phyloP scores from a whole-genome alignment of 352 stramenopile genomes.

The Globisporangium barbulae region DNA sequence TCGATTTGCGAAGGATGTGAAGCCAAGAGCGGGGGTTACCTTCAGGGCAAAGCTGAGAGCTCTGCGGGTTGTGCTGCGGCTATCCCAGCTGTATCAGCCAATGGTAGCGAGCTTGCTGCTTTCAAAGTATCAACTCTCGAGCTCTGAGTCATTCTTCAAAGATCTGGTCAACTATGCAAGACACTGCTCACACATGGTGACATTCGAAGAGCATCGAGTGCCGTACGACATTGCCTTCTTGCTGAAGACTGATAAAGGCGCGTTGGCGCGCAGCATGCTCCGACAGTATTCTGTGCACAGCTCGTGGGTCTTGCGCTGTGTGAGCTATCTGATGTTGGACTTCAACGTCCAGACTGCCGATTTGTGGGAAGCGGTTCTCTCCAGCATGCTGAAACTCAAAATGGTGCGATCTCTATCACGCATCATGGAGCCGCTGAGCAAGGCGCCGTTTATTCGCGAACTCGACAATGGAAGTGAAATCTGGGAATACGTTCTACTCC shows the following conservation, averaged over 20 bases:
- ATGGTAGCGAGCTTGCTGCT: conserved; percentile 21
- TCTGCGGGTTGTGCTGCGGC: conserved; percentile 30
- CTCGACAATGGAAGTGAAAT: conserved; percentile 28
- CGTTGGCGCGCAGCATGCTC: conserved; percentile 40
- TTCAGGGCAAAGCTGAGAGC: conserved; percentile 52
- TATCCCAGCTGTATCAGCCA: conserved; percentile 26
- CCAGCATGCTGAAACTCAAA: conserved; percentile 34
- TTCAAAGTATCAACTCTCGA: conserved; percentile 20
- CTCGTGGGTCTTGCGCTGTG: conserved; percentile 37
- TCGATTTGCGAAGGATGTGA: conserved; percentile 38
- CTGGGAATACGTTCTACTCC: conserved; percentile 40
- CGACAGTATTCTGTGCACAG: conserved; percentile 27
- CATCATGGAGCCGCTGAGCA: conserved; percentile 33
- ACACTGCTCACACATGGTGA: conserved; percentile 38
- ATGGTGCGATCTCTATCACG: conserved; percentile 48
- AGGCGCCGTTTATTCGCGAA: conserved; percentile 31
- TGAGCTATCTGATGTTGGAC: conserved; percentile 45
- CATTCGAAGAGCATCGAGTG: conserved; percentile 53
- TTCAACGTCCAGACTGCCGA: conserved; percentile 38
- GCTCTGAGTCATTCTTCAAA: conserved; percentile 23
- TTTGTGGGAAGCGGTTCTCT: conserved; percentile 49
- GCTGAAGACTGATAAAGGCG: conserved; percentile 45
- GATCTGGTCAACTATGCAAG: conserved; percentile 33
- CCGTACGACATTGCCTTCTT: conserved; percentile 41
- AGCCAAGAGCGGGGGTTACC: conserved; percentile 46